Evolutionary conservation across 352 stramenopile genomes (phyloP), one percentile per base, ranked within the genome.

Genomic region (Thraustochytrium sp.): DNA sequence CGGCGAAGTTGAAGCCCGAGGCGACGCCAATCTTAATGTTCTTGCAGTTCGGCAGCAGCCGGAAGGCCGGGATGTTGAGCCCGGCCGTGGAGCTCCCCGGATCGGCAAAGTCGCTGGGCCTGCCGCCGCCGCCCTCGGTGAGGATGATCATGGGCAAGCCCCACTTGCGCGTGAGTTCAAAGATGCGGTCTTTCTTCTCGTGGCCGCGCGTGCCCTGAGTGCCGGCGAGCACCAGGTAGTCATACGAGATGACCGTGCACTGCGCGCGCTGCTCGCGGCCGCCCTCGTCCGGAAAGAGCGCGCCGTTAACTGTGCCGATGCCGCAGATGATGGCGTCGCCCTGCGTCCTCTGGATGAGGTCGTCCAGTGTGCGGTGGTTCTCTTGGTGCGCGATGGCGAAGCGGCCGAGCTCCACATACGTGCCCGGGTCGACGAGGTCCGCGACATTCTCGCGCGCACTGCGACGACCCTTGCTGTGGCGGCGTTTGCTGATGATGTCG

Each of bases 1-100:
- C 83, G 3, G 83, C 83, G 38, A 86, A 86, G 82, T 82, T 85
- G 38, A 38, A 85, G 1, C 83, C 83, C n/a, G 76, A 86, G n/a
- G 76, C 83, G 18, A 86, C 31, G 16, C 76, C 76, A 31, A 84
- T 84, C 65, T 63, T 49, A 16, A 84, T 42, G 31, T 84, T 84
- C 4, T 8, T 21, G 18, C 31, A 62, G 38, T 61, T 62, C 2
- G 61, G 48, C 1, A 86, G n/a, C 1, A 84, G 26, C 23, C 38
- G 56, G 29, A 63, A 86, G 3, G 83, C 84, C 37, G 63, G 54
- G 11, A 84, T 48, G 72, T 63, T 54, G 9, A 86, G 82, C 16
- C 83, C 83, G 3, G 83, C 62, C 21, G 55, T 73, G 54, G 29
- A 82, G 26, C 44, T 46, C n/a, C 46, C 53, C 11, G 42, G n/a